Evolutionary conservation across 2,329 filamentous ascomycete species (phyloP).

Genomic region (Thyridium curvatum): DNA sequence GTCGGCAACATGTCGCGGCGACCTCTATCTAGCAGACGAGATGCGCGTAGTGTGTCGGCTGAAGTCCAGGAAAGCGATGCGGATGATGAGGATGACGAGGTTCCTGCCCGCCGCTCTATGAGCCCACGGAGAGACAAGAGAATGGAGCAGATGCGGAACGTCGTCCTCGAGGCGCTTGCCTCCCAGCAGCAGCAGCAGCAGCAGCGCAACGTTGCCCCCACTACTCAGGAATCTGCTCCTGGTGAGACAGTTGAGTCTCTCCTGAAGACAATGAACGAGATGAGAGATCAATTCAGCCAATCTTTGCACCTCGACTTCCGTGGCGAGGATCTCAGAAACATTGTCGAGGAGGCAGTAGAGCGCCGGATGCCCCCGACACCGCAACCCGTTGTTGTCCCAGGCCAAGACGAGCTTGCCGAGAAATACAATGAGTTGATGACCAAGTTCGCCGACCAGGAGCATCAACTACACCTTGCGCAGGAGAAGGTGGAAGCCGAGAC

Average conservation of each 20-base stretch:
- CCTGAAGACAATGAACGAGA: constrained; percentile 60
- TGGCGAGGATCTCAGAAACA: constrained; percentile 49
- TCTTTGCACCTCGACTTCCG: constrained; percentile 36
- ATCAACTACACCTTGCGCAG: constrained; percentile 43
- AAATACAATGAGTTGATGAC: constrained; percentile 53
- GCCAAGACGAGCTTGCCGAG: constrained; percentile 38
- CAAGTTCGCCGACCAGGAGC: constrained; percentile 54
- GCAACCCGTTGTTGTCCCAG: constrained; percentile 37
- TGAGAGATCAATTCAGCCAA: constrained; percentile 48
- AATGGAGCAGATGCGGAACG: constrained; percentile 72
- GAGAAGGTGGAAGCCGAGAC: constrained; percentile 42
- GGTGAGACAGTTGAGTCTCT: constrained; percentile 42
- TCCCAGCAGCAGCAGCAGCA: constrained; percentile 41
- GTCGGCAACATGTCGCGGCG: constrained; percentile 51
- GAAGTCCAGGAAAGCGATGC: constrained; percentile 79
- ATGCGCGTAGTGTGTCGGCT: constrained; percentile 61
- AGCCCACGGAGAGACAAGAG: constrained; percentile 76
- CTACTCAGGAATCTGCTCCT: constrained; percentile 7
- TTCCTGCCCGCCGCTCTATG: constrained; percentile 58
- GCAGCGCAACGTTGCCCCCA: constrained; percentile 19
- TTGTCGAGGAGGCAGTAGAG: constrained; percentile 58
- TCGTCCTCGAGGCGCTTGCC: constrained; percentile 67
- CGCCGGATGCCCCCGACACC: constrained; percentile 47
- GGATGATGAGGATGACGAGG: constrained; percentile 83
- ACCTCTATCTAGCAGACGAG: constrained; percentile 48